Percentiles rank a stretch among this genome's conserved stretches.
Evolutionary conservation across 106 monocot genomes (phyloP).

Genomic region (Amphibolis antarctica): DNA sequence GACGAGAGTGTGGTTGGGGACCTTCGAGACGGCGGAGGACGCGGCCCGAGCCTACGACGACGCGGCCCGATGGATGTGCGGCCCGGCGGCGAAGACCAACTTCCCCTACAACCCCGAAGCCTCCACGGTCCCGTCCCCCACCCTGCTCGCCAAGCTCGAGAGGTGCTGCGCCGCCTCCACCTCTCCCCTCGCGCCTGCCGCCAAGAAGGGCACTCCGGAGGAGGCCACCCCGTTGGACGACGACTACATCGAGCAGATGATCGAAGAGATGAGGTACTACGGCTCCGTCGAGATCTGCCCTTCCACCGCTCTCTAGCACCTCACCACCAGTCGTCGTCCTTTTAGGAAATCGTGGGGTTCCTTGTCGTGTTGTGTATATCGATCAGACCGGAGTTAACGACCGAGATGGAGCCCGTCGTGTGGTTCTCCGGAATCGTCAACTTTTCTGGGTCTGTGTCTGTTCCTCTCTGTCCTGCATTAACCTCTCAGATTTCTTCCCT

Average conservation of each 20-base stretch:
- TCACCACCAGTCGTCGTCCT: too few relatives aligned
- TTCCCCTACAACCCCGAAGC: constrained; percentile 34
- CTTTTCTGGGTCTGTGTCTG: too few relatives aligned
- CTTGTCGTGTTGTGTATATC: too few relatives aligned
- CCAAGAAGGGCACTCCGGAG: background rate
- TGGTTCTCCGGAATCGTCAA: too few relatives aligned
- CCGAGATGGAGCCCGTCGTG: too few relatives aligned
- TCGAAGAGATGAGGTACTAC: constrained; percentile 75
- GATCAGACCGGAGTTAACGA: too few relatives aligned
- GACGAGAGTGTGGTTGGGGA: constrained; percentile 91
- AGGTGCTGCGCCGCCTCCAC: constrained; percentile 35
- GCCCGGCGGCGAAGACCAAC: constrained; percentile 59
- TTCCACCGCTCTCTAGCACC: constrained; percentile 16
- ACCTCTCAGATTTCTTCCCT: too few relatives aligned
- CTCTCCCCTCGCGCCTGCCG: constrained; percentile 3
- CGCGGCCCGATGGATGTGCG: constrained; percentile 79
- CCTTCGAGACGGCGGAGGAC: constrained; percentile 84
- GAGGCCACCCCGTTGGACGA: constrained; percentile 27
- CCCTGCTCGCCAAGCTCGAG: constrained; percentile 71
- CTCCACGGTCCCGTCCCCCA: constrained; percentile 36
- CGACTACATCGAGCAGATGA: constrained; percentile 87
- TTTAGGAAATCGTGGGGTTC: too few relatives aligned
- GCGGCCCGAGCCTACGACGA: constrained; percentile 94
- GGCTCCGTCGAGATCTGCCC: constrained; percentile 65
- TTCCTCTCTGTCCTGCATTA: too few relatives aligned